Evolutionary conservation across 2,329 filamentous ascomycete species (phyloP), one percentile per base, ranked within the genome.

Genomic region (Cladosporium phlei): DNA sequence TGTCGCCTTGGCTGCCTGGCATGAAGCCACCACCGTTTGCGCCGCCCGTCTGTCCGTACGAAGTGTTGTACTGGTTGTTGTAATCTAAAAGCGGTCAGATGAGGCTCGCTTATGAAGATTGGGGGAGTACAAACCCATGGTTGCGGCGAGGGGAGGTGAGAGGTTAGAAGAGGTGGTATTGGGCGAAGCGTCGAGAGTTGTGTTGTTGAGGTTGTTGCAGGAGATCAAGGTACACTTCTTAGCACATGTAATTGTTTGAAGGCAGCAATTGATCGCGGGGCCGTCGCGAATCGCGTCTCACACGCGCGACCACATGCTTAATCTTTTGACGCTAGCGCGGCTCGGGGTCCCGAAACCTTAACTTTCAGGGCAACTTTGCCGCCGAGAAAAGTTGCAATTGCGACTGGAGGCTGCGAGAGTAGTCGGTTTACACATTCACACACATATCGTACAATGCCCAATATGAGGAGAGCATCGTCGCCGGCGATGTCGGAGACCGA

Each of bases 401-500:
- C 16, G 28, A 38, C n/a, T n/a, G n/a, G 35, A 16, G 27, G 35
- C 19, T 28, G 21, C 42, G n/a, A 37, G 9, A 9, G 28, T 3
- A n/a, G 16, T 35, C 21, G 21, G 16, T 9, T 19, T 20, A 17
- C 17, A 22, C 12, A 20, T 27, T 21, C 24, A n/a, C 29, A 34
- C 20, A n/a, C 14, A 5, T 37, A 10, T 29, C 8, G n/a, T 12
- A 44, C 24, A 17, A 37, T 27, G 32, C 42, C 42, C 50, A 68
- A 38, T 27, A 95, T 94, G 88, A 76, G 78, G 69, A 75, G 75
- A 64, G 82, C 80, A 61, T 77, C 77, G 48, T 97, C 93, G 33
- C 93, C 91, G 50, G 81, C 88, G 38, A 75, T 78, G 49, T 97
- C 91, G 39, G 91, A 97, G 69, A 86, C 83, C 55, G 93, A 95